Evolutionary conservation across 257 asterid species (phyloP).

Genomic region (Asclepias syriaca): DNA sequence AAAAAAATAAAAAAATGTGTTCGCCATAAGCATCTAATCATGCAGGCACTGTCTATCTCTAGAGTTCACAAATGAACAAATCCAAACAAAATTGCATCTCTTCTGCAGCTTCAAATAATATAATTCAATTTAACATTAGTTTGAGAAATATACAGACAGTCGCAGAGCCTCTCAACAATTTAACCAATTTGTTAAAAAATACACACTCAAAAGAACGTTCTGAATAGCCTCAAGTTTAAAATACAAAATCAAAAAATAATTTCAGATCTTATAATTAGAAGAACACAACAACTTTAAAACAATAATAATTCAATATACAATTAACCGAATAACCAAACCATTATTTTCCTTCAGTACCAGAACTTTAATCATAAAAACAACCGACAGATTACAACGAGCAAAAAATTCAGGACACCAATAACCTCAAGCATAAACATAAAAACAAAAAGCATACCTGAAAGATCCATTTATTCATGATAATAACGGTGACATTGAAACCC

Average conservation of each 20-base stretch:
- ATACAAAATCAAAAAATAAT: not conserved
- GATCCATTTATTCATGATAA: constrained; percentile 87
- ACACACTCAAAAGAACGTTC: not conserved
- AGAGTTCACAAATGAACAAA: not conserved
- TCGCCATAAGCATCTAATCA: not conserved
- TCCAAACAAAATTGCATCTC: not conserved
- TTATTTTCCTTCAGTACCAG: not conserved
- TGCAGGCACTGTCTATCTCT: not conserved
- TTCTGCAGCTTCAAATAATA: not conserved
- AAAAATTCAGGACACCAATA: not conserved
- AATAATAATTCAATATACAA: not conserved
- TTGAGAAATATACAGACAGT: too few relatives aligned
- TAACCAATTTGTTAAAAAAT: not conserved
- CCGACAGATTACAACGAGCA: not conserved
- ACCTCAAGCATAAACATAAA: not conserved
- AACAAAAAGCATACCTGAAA: constrained; percentile 47
- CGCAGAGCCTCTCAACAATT: too few relatives aligned
- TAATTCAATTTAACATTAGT: not conserved
- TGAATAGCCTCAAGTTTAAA: not conserved
- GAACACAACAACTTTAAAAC: not conserved
- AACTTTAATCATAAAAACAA: not conserved
- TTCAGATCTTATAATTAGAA: not conserved
- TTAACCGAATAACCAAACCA: not conserved
- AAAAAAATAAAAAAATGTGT: too few relatives aligned
- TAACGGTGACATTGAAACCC: constrained; percentile 82